Conservation (phyloP, 1,284 basidiomycete genomes). For the Kwoniella shivajii region DNA sequence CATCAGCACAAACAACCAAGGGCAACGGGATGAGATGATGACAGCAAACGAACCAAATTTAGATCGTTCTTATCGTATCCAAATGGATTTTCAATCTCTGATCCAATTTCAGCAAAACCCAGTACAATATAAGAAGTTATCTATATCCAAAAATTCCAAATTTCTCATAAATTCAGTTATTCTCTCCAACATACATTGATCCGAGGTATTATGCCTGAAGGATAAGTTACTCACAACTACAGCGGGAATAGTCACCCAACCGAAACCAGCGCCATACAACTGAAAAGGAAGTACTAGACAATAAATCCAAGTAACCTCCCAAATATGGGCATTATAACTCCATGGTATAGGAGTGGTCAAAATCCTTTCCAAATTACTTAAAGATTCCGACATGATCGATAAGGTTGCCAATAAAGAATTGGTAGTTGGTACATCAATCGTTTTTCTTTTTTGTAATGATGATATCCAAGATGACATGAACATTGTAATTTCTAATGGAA, state of each 20-base stretch:
- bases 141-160: conserved; percentile 13
- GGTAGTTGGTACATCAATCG: conserved; percentile 66
- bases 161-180: neutral
- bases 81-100: conserved; percentile 52
- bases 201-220: neutral
- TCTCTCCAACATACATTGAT: too few relatives aligned
- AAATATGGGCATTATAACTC: conserved; percentile 61
- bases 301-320: conserved; percentile 50
- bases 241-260: conserved; percentile 68
- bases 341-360: conserved; percentile 78
- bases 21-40: neutral
- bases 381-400: conserved; percentile 65
- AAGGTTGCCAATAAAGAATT: conserved; percentile 62
- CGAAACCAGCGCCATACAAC: conserved; percentile 61
- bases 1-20: neutral
- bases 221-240: conserved; percentile 34
- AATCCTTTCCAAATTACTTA: conserved; percentile 73
- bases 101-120: conserved; percentile 48
- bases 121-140: conserved; percentile 51
- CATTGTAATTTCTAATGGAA: conserved; percentile 71
- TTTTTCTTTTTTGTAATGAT: conserved; percentile 63
- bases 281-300: conserved; percentile 64
- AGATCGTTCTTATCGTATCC: conserved; percentile 51
- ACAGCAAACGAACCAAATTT: conserved; percentile 29
- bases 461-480: conserved; percentile 72